Evolutionary conservation across 208 protist genomes (phyloP), one percentile per base, ranked within the genome.

Genomic region (Trypanosomatidae sp.): DNA sequence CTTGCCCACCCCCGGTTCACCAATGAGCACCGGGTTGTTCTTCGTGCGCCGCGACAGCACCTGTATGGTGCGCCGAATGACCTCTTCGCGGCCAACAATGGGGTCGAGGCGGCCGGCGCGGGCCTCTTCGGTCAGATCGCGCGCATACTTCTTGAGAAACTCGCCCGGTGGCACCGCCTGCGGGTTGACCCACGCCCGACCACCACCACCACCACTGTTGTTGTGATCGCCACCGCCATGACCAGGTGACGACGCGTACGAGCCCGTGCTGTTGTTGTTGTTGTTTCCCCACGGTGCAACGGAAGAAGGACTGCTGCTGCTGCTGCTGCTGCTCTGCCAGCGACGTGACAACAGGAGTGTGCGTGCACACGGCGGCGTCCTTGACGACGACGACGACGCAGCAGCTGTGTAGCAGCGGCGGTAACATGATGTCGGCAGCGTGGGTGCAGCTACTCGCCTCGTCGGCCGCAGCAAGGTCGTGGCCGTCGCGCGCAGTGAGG

Each of bases 21-120:
- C 97, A 44, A 99, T 97, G 13, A 99, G 85, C 10, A 99, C 92
- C 18, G 98, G 98, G 63, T 99, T 99, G 86, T 99, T 99, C 73
- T 99, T 99, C 20, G 97, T 99, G 43, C 97, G 86, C 16, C 97
- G 76, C 28, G 82, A 87, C 18, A 97, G 63, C 6, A 98, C 89
- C 66, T 97, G 86, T 46, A 99, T 98, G 5, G 96, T 87, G 26
- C 97, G 72, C 6, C 97, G 75, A 48, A 99, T 98, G 46, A 99
- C 96, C 30, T 99, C 96, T 62, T 99, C 97, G 32, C 98, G 75
- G n/a, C 96, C 97, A 48, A 99, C 97, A 45, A 99, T 97, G 13
- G 96, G 96, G 64, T 99, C 97, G 4, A 98, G 78, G 43, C 94
- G 92, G 19, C 96, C 96, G 32, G 89, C 52, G 41, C 56, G 47